Evolutionary conservation across 257 asterid species (phyloP).

Genomic region (Fraxinus anomala): DNA sequence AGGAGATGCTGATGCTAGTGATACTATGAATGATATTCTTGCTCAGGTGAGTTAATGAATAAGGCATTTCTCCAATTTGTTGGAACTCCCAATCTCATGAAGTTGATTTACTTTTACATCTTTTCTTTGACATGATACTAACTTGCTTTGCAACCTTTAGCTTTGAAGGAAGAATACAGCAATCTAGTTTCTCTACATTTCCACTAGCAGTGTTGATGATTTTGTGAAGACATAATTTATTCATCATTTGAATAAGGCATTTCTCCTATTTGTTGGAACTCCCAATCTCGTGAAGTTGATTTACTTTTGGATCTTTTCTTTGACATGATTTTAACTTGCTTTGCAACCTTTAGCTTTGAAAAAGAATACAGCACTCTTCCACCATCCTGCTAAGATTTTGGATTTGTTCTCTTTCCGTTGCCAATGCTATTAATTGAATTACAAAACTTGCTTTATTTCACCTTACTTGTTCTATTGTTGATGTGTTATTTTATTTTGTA

Average conservation of each 20-base stretch:
- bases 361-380: neutral
- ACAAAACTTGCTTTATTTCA: conserved; percentile 19
- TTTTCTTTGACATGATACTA: neutral
- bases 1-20: conserved; percentile 95
- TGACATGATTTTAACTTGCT: neutral
- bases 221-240: neutral
- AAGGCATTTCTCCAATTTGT: neutral
- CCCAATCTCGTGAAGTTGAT: conserved; percentile 3
- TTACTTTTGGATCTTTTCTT: neutral
- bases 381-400: neutral
- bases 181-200: neutral
- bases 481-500: conserved; percentile 31
- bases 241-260: neutral
- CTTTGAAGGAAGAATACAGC: neutral
- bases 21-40: conserved; percentile 90
- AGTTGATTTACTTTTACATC: conserved; percentile 2
- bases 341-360: neutral
- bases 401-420: neutral
- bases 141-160: neutral
- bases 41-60: conserved; percentile 71
- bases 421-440: neutral
- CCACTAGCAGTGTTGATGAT: neutral
- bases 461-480: conserved; percentile 4
- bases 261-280: neutral
- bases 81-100: neutral